Conservation (phyloP, 192 early-diverging fungal species). For the Backusella mclennaniae region DNA sequence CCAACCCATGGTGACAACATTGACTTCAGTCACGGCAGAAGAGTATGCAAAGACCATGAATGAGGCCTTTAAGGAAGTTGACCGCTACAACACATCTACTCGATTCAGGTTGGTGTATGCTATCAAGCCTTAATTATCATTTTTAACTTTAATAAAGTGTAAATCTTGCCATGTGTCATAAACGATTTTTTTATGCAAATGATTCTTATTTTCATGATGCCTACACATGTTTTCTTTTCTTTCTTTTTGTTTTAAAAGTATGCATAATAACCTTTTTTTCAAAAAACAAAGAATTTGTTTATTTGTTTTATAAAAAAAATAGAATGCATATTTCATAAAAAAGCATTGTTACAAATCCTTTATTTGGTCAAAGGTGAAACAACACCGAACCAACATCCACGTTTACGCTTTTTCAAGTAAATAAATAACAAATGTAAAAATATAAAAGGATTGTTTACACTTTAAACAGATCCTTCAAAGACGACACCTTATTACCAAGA, state of each 20-base stretch:
- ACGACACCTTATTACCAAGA: not conserved
- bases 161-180: not conserved
- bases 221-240: not conserved
- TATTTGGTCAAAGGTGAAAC: not conserved
- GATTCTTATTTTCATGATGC: not conserved
- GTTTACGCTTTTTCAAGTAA: not conserved
- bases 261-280: not conserved
- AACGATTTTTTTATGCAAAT: not conserved
- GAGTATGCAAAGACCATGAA: conserved; percentile 11
- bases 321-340: not conserved
- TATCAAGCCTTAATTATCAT: not conserved
- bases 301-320: not conserved
- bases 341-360: not conserved
- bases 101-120: conserved; percentile 27
- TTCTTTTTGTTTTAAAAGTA: not conserved
- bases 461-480: not conserved
- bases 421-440: not conserved
- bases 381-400: not conserved
- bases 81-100: conserved; percentile 5
- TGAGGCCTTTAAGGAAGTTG: conserved; percentile 9
- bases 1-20: conserved; percentile 25
- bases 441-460: not conserved
- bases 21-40: not conserved
- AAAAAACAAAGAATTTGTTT: not conserved
- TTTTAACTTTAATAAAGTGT: not conserved